phyloP scores from a whole-genome alignment of 805 yeast genomes.

The Saturnispora sanitii region DNA sequence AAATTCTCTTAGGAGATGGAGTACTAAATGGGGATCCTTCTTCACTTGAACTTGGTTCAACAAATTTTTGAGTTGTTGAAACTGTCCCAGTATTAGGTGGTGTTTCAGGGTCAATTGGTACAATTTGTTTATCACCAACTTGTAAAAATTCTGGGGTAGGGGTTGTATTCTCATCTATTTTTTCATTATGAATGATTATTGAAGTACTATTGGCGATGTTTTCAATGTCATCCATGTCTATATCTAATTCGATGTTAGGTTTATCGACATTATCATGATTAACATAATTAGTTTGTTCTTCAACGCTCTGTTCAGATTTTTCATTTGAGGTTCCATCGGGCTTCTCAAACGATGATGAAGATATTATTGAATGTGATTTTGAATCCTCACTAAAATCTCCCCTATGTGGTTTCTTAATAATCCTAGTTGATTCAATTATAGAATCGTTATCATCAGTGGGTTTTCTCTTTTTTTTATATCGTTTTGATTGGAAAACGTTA shows the following conservation, averaged over 20 bases:
- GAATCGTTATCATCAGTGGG: neutral
- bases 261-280: neutral
- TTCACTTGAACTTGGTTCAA: neutral
- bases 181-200: too few relatives aligned
- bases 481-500: conserved; percentile 6
- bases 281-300: neutral
- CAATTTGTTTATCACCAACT: neutral
- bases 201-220: neutral
- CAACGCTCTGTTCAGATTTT: too few relatives aligned
- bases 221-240: neutral
- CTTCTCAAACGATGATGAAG: too few relatives aligned
- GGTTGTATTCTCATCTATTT: neutral
- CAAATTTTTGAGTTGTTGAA: neutral
- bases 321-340: too few relatives aligned
- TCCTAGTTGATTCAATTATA: neutral
- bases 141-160: too few relatives aligned
- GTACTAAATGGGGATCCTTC: conserved; percentile 2
- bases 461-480: neutral
- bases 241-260: neutral
- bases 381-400: too few relatives aligned
- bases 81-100: too few relatives aligned
- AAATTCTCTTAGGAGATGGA: conserved; percentile 4
- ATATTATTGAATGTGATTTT: too few relatives aligned
- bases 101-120: conserved; percentile 1
- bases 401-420: neutral